Evolutionary conservation across 192 early-diverging fungal genomes (phyloP), one percentile per base, ranked within the genome.

Genomic region (Oehlia diaphana): DNA sequence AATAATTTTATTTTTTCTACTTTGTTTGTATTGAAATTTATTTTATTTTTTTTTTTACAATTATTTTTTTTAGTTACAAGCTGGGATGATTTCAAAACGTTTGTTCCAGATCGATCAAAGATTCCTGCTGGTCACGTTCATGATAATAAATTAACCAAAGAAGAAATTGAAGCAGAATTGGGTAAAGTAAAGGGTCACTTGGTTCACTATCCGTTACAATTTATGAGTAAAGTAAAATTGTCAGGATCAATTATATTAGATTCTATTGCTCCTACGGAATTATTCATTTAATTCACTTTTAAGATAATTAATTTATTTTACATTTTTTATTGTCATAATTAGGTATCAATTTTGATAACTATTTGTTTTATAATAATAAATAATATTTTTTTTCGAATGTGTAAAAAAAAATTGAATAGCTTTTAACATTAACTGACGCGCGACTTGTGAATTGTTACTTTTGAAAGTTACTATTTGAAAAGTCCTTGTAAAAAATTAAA

Each of bases 51-150:
- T 65, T 2, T 31, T 3, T 70, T n/a, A n/a, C 2, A 35, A 23
- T 44, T 44, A 44, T 9, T 44, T 47, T 47, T 37, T 68, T 21
- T 61, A 81, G 83, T 87, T 4, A 83, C 81, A 61, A 91, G 77
- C 42, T 93, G 91, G 87, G 82, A 88, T 21, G 85, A 87, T 63
- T 87, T 87, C 67, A 82, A 83, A 16, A 76, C 75, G 31, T 90
- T 90, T 81, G 49, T 88, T 37, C 87, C 88, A 0, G 85, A 87
- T 66, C 44, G 44, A 47, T 83, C 72, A 68, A 84, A 85, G 72
- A 72, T 89, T 14, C 71, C 84, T 21, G 67, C 80, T 37, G 89
- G 89, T 2, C 89, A 90, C 39, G 10, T 78, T n/a, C 1, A 2
- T 37, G 35, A 78, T 31, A 0, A 35, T 26, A 50, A 9, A 67